These are phyloP conservation scores for Cochlearia excelsa DNA, from an alignment of 345 rosid species.

Conservation along the genomic window DNA sequence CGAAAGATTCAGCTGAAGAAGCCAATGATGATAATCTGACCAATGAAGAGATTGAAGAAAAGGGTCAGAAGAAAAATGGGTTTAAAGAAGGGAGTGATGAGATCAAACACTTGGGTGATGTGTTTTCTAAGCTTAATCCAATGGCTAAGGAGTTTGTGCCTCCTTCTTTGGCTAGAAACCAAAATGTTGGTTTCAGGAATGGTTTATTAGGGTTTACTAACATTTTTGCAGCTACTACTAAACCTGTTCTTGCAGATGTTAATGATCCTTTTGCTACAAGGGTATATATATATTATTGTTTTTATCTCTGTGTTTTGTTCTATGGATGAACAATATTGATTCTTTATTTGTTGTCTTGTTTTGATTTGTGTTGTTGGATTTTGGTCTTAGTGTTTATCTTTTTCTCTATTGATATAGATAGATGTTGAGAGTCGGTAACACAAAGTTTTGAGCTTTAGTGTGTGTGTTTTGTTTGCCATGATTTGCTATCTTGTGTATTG, in stretches of 20 bases:
- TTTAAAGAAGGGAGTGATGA: conserved; percentile 31
- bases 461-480: conserved; percentile 18
- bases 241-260: conserved; percentile 45
- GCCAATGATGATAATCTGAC: conserved; percentile 34
- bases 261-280: conserved; percentile 56
- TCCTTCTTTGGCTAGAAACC: conserved; percentile 50
- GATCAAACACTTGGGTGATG: conserved; percentile 75
- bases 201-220: conserved; percentile 54
- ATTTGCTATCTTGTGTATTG: conserved; percentile 1
- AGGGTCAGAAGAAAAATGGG: conserved; percentile 34
- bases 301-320: background rate
- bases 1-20: conserved; percentile 27
- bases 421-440: no score
- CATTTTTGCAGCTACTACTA: conserved; percentile 45
- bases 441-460: background rate
- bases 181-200: conserved; percentile 43
- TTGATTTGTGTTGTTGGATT: conserved; percentile 15
- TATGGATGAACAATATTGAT: no score
- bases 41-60: conserved; percentile 25
- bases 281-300: conserved; percentile 44
- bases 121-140: conserved; percentile 86
- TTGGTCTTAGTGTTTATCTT: conserved; percentile 19
- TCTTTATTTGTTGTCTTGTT: background rate
- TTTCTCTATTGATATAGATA: no score
- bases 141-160: conserved; percentile 97